Evolutionary conservation across 2,329 filamentous ascomycete genomes (phyloP), one percentile per base, ranked within the genome.

Genomic region (Colletotrichum paranaense): DNA sequence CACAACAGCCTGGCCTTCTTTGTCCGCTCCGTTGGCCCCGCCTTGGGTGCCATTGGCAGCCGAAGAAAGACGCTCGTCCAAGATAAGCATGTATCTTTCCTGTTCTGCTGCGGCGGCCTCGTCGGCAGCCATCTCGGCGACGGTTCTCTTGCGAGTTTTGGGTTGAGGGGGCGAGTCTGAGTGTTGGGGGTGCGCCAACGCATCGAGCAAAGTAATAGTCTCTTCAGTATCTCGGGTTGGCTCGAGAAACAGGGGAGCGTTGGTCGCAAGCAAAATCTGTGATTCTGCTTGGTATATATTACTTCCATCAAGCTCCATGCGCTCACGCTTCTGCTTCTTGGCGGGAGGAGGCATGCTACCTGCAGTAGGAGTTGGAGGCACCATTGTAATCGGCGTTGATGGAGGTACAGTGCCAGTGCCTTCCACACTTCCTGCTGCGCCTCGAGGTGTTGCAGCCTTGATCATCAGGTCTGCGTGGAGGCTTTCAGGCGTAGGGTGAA

Each of bases 61-160:
- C 1, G 92, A 87, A 14, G 91, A 89, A 73, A 95, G 88, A 6
- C 95, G 90, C 78, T 98, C 96, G 79, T 99, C 97, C 83, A 95
- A 91, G 26, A 94, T 92, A 63, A 98, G 92, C 95, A 99, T 97
- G 77, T 95, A 97, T 59, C 95, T 91, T 82, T 99, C 95, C 76
- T 95, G 92, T 72, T 95, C 94, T 26, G 95, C 96, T 0, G 95
- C 95, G 73, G 95, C 88, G 1, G 97, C 96, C 83, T 99, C 95
- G 79, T 99, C 97, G 8, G 96, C 96, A 9, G 95, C 97, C 86
- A 98, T 91, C 80, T 99, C 96, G 9, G 97, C 97, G 22, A 97
- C 92, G 0, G 97, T 99, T 75, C 96, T 92, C 87, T 99, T 98
- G 70, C 97, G 89, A 8, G 92, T 92, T 87, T 98, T 98, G 3